Evolutionary conservation across 1,139 yeast genomes (phyloP), one percentile per base, ranked within the genome.

Genomic region (Saccharomyces hybrid): DNA sequence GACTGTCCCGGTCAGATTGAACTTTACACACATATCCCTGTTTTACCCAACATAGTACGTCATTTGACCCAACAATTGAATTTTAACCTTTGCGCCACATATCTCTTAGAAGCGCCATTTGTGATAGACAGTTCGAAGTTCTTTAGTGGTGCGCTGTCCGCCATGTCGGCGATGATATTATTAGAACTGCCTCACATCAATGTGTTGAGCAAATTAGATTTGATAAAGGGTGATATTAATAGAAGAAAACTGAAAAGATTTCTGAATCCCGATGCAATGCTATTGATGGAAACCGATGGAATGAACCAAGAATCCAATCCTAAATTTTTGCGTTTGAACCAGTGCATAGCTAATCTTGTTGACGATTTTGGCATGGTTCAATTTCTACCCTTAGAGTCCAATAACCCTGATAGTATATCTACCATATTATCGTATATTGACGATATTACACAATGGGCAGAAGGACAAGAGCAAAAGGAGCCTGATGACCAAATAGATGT

Each of bases 311-410:
- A 74, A 52, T 74, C 80, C 48, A 93, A 90, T 70, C 96, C 96
- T 34, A 84, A 80, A 64, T 93, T 83, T 65, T 79, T 84, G 48
- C 81, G 77, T 58, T 78, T 93, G 58, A 93, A 89, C 68, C 80
- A 80, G 62, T 79, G 93, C 29, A 90, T 93, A 62, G 97, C 97
- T 0, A 83, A 86, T 60, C 76, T 93, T 62, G 91, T 88, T 38
- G 98, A 95, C 68, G 99, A 95, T 67, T 93, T 93, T 71, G 98
- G 99, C 7, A 93, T 93, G 99, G 98, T 93, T 2, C 98, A 93
- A 68, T 93, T 90, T 67, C 74, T 93, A 60, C 98, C 99, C 0
- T 76, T 93, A 60, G 95, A 89, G 65, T 85, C 96, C 50, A 79
- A 84, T 49, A 85, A 87, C 67, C 86, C 90, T 47, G 91, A 85